These are phyloP conservation scores for Juncus inflexus DNA, from an alignment of 176 grass and related monocot species.

Conservation along the genomic window DNA sequence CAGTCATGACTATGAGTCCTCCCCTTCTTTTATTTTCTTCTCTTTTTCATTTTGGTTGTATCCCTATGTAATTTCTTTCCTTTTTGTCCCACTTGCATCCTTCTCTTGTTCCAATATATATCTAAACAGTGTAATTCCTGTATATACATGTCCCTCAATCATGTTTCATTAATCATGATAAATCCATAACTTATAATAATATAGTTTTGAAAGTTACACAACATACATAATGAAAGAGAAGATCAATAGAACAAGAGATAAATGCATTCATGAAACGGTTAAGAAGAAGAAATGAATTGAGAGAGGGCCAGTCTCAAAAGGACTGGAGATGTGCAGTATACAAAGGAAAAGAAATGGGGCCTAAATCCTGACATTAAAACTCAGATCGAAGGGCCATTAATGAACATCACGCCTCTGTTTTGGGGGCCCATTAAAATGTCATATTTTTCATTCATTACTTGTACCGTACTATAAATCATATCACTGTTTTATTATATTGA, in stretches of 20 bases:
- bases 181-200: conserved; percentile 2
- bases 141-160: not conserved
- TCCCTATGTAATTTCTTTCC: conserved; percentile 24
- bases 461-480: not conserved
- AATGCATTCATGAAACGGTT: not conserved
- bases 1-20: conserved; percentile 4
- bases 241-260: too few species aligned
- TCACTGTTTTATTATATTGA: not conserved
- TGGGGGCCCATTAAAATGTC: not conserved
- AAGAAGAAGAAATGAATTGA: conserved; percentile 10
- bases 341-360: conserved; percentile 22
- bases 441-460: conserved; percentile 9
- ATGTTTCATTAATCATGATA: not conserved
- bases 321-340: conserved; percentile 14
- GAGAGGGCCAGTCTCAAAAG: too few species aligned
- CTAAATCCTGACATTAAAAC: conserved; percentile 18
- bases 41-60: conserved; percentile 1
- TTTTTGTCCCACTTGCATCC: conserved; percentile 42
- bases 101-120: not conserved
- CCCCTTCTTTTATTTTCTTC: conserved; percentile 1
- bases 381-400: conserved; percentile 25
- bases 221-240: too few species aligned
- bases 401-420: conserved; percentile 18
- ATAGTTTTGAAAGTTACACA: not conserved
- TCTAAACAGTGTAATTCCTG: too few species aligned